Percentiles rank a stretch among this genome's conserved stretches.
Evolutionary conservation across 2,329 filamentous ascomycete species (phyloP).

Genomic region (Emericellopsis atlantica): DNA sequence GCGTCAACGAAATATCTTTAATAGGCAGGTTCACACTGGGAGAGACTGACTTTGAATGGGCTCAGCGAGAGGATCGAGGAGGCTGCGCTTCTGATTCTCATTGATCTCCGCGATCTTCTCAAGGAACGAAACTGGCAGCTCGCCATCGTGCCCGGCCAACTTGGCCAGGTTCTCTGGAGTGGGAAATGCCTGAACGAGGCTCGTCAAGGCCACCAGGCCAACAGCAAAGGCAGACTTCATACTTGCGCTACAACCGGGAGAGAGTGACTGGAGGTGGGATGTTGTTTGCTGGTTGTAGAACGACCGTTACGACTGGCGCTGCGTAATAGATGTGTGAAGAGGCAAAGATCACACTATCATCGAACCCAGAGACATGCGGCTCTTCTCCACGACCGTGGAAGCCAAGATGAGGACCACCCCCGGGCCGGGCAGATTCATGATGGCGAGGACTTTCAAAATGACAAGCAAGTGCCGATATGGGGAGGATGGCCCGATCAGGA

Average conservation of each 20-base stretch:
- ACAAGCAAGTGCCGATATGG: too few relatives aligned
- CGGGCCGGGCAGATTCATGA: too few relatives aligned
- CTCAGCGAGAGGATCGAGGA: slow-evolving; percentile 6
- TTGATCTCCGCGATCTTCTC: slow-evolving; percentile 3
- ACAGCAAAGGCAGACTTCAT: slow-evolving; percentile 1
- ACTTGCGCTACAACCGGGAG: not conserved
- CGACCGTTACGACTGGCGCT: not conserved
- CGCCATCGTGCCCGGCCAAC: slow-evolving; percentile 4
- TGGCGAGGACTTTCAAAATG: too few relatives aligned
- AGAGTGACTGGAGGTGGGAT: not conserved
- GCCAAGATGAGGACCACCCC: too few relatives aligned
- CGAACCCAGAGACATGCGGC: too few relatives aligned
- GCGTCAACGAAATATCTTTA: too few relatives aligned
- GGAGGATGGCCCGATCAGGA: too few relatives aligned
- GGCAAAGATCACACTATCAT: too few relatives aligned
- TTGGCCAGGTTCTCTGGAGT: slow-evolving; percentile 4
- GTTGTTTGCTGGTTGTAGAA: not conserved
- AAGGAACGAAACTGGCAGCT: slow-evolving; percentile 2
- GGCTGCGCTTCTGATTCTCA: slow-evolving; percentile 5
- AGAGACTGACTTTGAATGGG: slow-evolving; percentile 7
- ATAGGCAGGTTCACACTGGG: too few relatives aligned
- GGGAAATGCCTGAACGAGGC: slow-evolving; percentile 5
- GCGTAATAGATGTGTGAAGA: too few relatives aligned
- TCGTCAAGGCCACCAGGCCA: slow-evolving; percentile 3
- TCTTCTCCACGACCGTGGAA: too few relatives aligned